phyloP scores from a whole-genome alignment of 2,329 filamentous ascomycete species.

The Phyllosticta citribraziliensis region DNA sequence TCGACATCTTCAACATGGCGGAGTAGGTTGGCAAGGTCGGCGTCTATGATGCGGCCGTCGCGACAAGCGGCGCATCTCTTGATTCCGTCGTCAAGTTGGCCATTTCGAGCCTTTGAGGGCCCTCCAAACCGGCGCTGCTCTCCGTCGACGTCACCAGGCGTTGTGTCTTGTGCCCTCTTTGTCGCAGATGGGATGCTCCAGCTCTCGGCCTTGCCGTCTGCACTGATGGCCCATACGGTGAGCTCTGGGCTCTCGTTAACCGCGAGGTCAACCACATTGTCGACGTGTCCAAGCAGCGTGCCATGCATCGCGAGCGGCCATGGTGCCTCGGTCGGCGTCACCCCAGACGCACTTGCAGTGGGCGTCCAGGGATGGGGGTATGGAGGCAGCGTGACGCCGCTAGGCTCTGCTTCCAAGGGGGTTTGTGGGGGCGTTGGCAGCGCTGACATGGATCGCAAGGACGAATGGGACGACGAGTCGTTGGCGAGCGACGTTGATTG shows the following conservation, averaged over 20 bases:
- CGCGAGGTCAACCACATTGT: conserved; percentile 37
- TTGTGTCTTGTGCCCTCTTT: not conserved
- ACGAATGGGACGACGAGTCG: not conserved
- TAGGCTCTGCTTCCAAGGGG: conserved; percentile 20
- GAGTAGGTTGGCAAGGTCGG: too few relatives aligned
- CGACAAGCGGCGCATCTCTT: not conserved
- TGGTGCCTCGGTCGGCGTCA: conserved; percentile 10
- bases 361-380: conserved; percentile 7
- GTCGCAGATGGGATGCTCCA: conserved; percentile 20
- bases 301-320: conserved; percentile 45
- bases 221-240: conserved; percentile 44
- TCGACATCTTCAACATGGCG: too few relatives aligned
- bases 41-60: not conserved
- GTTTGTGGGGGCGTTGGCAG: conserved; percentile 14
- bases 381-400: conserved; percentile 19
- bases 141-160: not conserved
- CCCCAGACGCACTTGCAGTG: conserved; percentile 12
- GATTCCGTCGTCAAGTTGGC: not conserved
- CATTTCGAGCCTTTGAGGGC: not conserved
- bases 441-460: not conserved
- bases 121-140: not conserved
- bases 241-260: conserved; percentile 37
- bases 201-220: conserved; percentile 33
- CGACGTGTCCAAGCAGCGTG: conserved; percentile 37
- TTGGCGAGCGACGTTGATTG: not conserved